phyloP scores from a whole-genome alignment of 2,329 filamentous ascomycete genomes.

The Nigrospora osmanthi region DNA sequence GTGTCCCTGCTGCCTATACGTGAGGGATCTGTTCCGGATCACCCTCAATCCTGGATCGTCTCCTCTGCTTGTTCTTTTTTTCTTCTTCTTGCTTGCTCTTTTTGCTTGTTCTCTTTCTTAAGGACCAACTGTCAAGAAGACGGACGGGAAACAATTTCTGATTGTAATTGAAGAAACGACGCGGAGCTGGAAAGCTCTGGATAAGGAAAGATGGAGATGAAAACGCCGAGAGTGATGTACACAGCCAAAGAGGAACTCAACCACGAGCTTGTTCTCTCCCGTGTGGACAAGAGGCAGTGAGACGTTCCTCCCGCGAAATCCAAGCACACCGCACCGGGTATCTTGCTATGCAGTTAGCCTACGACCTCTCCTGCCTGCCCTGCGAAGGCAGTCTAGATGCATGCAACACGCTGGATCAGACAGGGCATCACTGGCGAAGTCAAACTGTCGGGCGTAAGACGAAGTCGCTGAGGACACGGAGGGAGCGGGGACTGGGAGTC shows the following conservation, averaged over 20 bases:
- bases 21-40: slow-evolving; percentile 12
- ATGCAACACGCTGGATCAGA: no score
- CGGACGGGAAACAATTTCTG: slow-evolving; percentile 25
- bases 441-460: no score
- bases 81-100: slow-evolving; percentile 1
- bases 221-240: slow-evolving; percentile 22
- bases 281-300: neutral
- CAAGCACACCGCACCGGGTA: slow-evolving; percentile 2
- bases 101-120: slow-evolving; percentile 8
- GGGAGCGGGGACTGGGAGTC: no score
- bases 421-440: no score
- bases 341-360: slow-evolving; percentile 1
- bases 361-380: neutral
- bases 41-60: slow-evolving; percentile 2
- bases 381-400: neutral
- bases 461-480: no score
- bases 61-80: slow-evolving; percentile 5
- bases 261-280: slow-evolving; percentile 18
- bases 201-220: slow-evolving; percentile 9
- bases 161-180: slow-evolving; percentile 25
- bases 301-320: slow-evolving; percentile 1
- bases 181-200: slow-evolving; percentile 11
- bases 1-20: neutral
- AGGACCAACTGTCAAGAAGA: slow-evolving; percentile 21
- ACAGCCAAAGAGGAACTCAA: slow-evolving; percentile 21